Base-by-base conservation (phyloP, 495 filamentous ascomycete species). In the Neurospora sp. region DNA sequence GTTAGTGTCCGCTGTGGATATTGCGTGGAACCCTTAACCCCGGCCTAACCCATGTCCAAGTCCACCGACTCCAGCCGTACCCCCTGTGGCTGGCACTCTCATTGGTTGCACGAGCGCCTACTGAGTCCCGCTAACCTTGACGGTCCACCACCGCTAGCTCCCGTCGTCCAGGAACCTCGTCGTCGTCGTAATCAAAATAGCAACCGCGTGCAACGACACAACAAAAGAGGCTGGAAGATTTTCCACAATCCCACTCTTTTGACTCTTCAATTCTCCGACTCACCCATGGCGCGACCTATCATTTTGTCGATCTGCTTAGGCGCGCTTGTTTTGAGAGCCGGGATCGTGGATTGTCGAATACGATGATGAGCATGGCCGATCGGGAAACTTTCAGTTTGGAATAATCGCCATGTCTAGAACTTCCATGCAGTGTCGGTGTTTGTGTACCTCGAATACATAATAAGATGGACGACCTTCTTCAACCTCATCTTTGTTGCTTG, bases 91-190 rank as follows among this genome's bases (percentile, higher is more conserved):
- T 61, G 27, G 27, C 22, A 2, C 39, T 59, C 20, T 31, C 40
- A 74, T 76, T 76, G 74, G 74, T 41, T 17, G 70, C 37, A 17
- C 70, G 70, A 72, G 74, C 74, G 74, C 70, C 68, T 74, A 71
- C 74, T 61, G 73, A 17, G 39, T 70, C 73, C 44, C 44, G 70
- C 73, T 61, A 61, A 61, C 12, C 22, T 27, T 61, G 27, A 61
- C 27, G 7, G 9, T 7, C 48, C 10, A 27, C 20, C 53, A 35
- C 35, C 53, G 14, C 22, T 61, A 61, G 53, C 53, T 61, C 53
- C 53, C 73, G 40, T 68, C 69, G 41, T 73, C 53, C 17, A 73
- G 71, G 69, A 69, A 69, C 69, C 35, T 70, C 40, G 17, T 20
- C 39, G 31, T 69, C 69, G 17, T 35, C 37, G 45, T 48, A 31